Evolutionary conservation across 2,329 filamentous ascomycete species (phyloP), one percentile per base, ranked within the genome.

Genomic region (Monosporascus sp.): DNA sequence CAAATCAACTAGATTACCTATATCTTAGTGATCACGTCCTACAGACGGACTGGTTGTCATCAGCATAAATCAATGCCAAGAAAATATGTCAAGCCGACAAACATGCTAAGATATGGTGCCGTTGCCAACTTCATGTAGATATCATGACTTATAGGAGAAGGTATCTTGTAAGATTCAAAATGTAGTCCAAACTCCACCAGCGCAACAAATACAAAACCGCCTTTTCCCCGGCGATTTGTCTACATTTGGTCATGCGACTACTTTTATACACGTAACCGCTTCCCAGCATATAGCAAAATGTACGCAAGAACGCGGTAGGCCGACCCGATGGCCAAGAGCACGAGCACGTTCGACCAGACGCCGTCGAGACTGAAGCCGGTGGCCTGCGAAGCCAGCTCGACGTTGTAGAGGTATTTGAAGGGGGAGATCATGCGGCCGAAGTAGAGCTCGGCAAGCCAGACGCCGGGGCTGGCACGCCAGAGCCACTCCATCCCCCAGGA

Each of bases 391-490:
- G 79, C 79, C 35, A 72, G 46, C 1, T 81, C 71, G 14, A 80
- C 69, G 14, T 78, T 57, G 63, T 81, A 84, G 5, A 84, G 60
- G 56, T 80, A 78, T 0, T 57, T 63, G 56, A 80, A 71, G 1
- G 78, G 79, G 26, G 60, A 64, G 5, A 82, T 65, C 49, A 81
- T 74, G 61, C 78, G 69, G 0, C 74, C 76, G 57, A 81, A 81
- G 62, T 82, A 83, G 14, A 78, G 63, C 64, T 84, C 80, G 0
- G 78, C 75, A 24, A 82, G 69, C 80, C 79, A 84, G 0, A 78
- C 77, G 2, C 75, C 80, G 0, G 80, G 81, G 9, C 72, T 76
- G 17, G 73, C 61, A 16, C 80, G 69, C 79, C 80, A 84, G 11
- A 84, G 66, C 78, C 79, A 80, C 51, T 75, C 74, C 60, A 84